Base-by-base conservation (phyloP, 345 rosid genomes). In the Lenwebbia sp. region DNA sequence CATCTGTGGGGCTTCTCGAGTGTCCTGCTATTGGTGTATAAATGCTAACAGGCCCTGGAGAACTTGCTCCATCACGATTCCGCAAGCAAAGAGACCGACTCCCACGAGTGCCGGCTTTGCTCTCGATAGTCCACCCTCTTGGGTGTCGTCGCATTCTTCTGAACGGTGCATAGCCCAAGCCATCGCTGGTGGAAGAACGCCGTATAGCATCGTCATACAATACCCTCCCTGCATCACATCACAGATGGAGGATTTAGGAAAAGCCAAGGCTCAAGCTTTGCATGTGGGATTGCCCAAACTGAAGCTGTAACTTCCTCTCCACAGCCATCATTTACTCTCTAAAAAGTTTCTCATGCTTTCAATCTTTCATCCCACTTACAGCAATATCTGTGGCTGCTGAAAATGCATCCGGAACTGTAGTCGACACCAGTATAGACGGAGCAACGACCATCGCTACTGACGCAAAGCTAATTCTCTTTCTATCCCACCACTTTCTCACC, bases 121-220 rank as follows among this genome's bases (percentile, higher is more conserved):
- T 84, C 83, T 86, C 37, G 91, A 85, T 37, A 90, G 33, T 70
- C 54, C 83, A 19, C 88, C 88, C 81, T 86, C 14, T 50, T 82
- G 37, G 7, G 83, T 58, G 41, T 78, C 88, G 37, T 52, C 85
- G 65, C 82, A 89, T 86, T 83, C 53, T 86, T 49, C 83, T 33
- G 78, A 70, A 19, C 3, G 81, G 26, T 85, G 84, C 91, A 89
- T 86, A 13, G 93, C 91, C 95, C 92, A 94, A 40, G 94, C 94
- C 96, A 94, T 94, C 21, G 92, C 93, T 12, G 95, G 94, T n/a
- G 94, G 95, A 22, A 94, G 94, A 86, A 94, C 89, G 85, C 94
- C 96, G 85, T 92, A 92, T 70, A 93, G 89, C 92, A 92, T 83
- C 4, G 93, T 92, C 96, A 94, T 93, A 54, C 96, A 91, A 86